Base-by-base conservation (phyloP, 2,329 filamentous ascomycete genomes). In the Metarhizium anisopliae region DNA sequence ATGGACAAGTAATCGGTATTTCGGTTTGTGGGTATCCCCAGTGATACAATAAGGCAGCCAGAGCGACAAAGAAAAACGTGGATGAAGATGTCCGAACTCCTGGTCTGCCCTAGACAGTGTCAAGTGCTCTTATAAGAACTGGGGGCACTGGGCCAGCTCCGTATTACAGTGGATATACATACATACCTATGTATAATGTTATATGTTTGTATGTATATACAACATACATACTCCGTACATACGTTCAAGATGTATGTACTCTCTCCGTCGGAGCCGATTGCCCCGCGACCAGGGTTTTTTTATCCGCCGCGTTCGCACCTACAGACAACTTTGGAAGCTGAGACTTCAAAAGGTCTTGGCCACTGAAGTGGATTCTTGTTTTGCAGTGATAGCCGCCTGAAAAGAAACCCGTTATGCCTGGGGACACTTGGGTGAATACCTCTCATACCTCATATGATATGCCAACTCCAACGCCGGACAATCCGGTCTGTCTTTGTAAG, bases 211-310 rank as follows among this genome's bases (percentile, higher is more conserved):
- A 20, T 45, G n/a, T 20, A 20, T 18, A 16, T 6, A 25, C 43
- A 10, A 25, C n/a, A 32, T 13, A 18, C 32, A 25, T 20, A 20
- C 20, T 18, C 18, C 18, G 2, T 25, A 25, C 20, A 25, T 25
- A 4, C 25, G 25, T 4, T 25, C 25, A 25, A 25, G 25, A 25
- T 25, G 25, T 25, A 25, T 25, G 25, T 60, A 62, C 61, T 59
- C 55, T 60, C 47, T 51, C 47, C 25, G 36, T 42, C 43, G 55
- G 55, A 52, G 43, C 56, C 56, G 52, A 53, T 50, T 53, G 32
- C 56, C 52, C 53, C 56, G 50, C 53, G 53, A 45, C 53, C 45
- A 54, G 55, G 56, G 50, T 36, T 13, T 30, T 42, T 51, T 10
- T n/a, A 13, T 18, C 38, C 47, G 56, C 47, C 53, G 52, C 35